Evolutionary conservation across 768 basidiomycete species (phyloP).

Genomic region (Pleurotus sapidus): DNA sequence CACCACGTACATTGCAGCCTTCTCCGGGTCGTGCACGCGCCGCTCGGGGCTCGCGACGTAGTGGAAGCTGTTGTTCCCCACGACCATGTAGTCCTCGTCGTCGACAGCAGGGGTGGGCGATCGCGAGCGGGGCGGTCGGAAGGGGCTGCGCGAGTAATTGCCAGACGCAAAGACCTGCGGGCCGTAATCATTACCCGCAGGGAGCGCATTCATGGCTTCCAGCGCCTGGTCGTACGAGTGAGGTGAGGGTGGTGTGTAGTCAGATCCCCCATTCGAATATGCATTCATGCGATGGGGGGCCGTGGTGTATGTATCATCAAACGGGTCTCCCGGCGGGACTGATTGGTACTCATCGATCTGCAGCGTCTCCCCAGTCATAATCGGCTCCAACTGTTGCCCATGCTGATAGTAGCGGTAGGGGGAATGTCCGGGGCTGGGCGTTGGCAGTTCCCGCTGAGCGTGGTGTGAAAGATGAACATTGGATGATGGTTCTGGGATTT

Average conservation of each 20-base stretch:
- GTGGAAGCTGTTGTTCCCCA: slow-evolving; percentile 53
- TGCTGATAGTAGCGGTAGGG: slow-evolving; percentile 52
- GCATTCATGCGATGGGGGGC: slow-evolving; percentile 15
- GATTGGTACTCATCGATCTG: slow-evolving; percentile 34
- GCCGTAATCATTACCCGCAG: slow-evolving; percentile 44
- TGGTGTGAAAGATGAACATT: not conserved
- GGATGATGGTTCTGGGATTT: not conserved
- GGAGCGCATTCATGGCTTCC: slow-evolving; percentile 27
- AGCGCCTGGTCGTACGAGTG: slow-evolving; percentile 29
- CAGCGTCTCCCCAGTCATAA: slow-evolving; percentile 64
- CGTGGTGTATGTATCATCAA: slow-evolving; percentile 25
- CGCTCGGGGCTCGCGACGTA: slow-evolving; percentile 40
- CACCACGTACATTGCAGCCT: slow-evolving; percentile 24
- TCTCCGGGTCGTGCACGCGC: slow-evolving; percentile 34
- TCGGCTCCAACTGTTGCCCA: slow-evolving; percentile 58
- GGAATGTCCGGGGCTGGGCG: slow-evolving; percentile 10
- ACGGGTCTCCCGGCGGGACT: slow-evolving; percentile 22
- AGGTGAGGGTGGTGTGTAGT: slow-evolving; percentile 28
- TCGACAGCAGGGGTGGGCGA: slow-evolving; percentile 76
- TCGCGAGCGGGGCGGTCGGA: slow-evolving; percentile 58
- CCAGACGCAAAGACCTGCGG: slow-evolving; percentile 71
- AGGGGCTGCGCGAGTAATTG: slow-evolving; percentile 44
- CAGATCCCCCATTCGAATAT: slow-evolving; percentile 20
- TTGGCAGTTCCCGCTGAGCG: slow-evolving; percentile 9
- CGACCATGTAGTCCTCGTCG: slow-evolving; percentile 67